Evolutionary conservation across 129 eudicot species (phyloP), one percentile per base, ranked within the genome.

Genomic region (Flaveria bidentis): DNA sequence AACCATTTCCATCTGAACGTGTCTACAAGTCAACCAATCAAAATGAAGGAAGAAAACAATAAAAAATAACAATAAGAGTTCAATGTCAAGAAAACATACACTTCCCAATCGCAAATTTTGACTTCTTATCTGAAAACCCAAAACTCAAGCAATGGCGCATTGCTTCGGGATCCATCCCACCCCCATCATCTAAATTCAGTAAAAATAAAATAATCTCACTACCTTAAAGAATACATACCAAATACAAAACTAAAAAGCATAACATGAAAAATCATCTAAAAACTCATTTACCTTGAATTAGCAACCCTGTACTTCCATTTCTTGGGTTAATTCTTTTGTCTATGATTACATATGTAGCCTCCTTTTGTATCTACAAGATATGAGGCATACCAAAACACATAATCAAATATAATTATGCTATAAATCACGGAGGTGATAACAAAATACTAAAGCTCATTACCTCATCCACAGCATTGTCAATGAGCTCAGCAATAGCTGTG

Each of bases 1-100:
- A 88, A 51, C 93, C 93, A 84, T 88, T 88, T 79, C 93, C 93
- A 88, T 88, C 93, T 88, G 90, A 76, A 88, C 86, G 68, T 66
- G 73, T 72, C 86, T 74, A 86, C 74, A 82, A 78, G 79, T 78
- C 74, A 78, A 86, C 78, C 85, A 85, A 68, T 80, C 76, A 58
- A 73, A 81, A 82, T 69, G 72, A 71, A 82, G 66, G 50, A 16
- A 76, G 67, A 72, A 83, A 46, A 75, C 58, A 18, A 58, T 23
- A 22, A 60, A 36, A 52, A 52, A 44, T 20, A 39, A 28, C 51
- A 9, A 44, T 6, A 51, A 17, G 28, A 39, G 18, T 53, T 23
- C 11, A 15, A 55, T 70, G 47, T 17, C 79, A 74, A 66, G 79
- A 73, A 73, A 73, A 80, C 88, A 79, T 86, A 88, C 90, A 88